Evolutionary conservation across 495 filamentous ascomycete species (phyloP), one percentile per base, ranked within the genome.

Genomic region (Neurospora sp.): DNA sequence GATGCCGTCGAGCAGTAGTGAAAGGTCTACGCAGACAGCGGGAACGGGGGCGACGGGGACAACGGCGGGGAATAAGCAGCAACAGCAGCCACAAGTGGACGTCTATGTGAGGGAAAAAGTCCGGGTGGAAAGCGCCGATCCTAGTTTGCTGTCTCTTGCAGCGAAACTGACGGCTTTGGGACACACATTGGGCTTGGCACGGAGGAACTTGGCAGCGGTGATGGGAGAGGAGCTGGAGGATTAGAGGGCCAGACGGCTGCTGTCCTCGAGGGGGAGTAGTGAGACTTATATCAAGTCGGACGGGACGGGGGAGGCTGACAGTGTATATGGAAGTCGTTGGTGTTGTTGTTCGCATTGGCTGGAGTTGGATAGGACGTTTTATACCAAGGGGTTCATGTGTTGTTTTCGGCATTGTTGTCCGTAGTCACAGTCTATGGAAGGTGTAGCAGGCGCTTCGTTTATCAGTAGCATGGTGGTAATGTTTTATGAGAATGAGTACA

Each of bases 51-150:
- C 39, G 22, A 31, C 27, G 27, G 22, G 39, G 66, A 0, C 39
- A 38, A 31, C 27, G 27, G 27, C 27, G 27, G 27, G 27, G 27
- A 31, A 31, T 1, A 59, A 59, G 20, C 46, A 3, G 3, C 20
- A 27, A 27, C 48, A 59, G 20, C 27, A 61, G 5, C 22, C 22
- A 31, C 22, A 76, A 46, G 80, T 82, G 20, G 91, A 94, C 66
- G 94, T 98, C 0, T 89, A 86, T 59, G 96, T 99, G 22, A 89
- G 87, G 74, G 96, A 98, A 77, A 97, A 97, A 80, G 88, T 99
- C 11, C 87, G 89, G 39, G 93, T 98, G 7, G 96, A 97, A 83
- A 94, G 89, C 72, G 92, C 94, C 71, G 96, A 99, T 78, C 96
- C 96, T 40, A 93, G 90, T 78, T 75, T 99, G 74, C 88, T 99